Percentiles rank a stretch among this genome's conserved stretches.
Conservation (phyloP, 495 filamentous ascomycete species). For the Penicillium psychrofluorescens region DNA sequence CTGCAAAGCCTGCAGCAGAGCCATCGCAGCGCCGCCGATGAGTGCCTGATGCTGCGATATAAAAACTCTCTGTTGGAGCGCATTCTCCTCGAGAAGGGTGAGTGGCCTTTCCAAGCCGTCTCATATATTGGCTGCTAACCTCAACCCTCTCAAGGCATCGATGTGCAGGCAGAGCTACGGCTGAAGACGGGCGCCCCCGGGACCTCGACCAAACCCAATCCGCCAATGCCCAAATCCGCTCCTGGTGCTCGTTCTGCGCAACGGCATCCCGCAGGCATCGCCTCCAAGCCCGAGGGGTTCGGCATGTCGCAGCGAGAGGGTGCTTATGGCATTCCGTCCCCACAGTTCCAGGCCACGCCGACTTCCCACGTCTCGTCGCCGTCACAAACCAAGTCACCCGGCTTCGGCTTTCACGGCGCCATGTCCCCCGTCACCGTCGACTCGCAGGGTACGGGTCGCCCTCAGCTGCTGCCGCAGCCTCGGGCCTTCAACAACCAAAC, state of each 20-base stretch:
- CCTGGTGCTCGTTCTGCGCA: constrained; percentile 41
- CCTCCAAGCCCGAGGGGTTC: constrained; percentile 62
- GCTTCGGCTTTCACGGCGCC: constrained; percentile 60
- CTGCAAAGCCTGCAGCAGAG: constrained; percentile 87
- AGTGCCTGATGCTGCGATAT: constrained; percentile 96
- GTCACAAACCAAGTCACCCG: constrained; percentile 60
- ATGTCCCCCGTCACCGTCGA: constrained; percentile 64
- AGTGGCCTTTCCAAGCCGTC: too few species aligned
- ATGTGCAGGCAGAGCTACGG: constrained; percentile 91
- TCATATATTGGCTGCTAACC: constrained; percentile 1
- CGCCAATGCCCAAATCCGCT: constrained; percentile 42
- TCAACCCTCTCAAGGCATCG: constrained; percentile 64
- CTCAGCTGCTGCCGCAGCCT: constrained; percentile 40
- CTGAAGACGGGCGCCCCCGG: constrained; percentile 71
- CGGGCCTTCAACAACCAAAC: constrained; percentile 30
- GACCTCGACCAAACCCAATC: constrained; percentile 54
- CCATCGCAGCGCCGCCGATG: constrained; percentile 90
- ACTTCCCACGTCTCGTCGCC: constrained; percentile 79
- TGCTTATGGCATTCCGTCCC: constrained; percentile 41
- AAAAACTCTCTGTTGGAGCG: constrained; percentile 96
- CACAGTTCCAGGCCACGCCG: constrained; percentile 69
- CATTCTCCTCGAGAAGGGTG: constrained; percentile 92
- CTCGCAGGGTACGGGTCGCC: constrained; percentile 44
- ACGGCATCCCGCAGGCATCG: constrained; percentile 62
- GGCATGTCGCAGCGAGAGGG: constrained; percentile 46